Conservation (phyloP, 345 rosid genomes). For the Eucalyptus victrix region DNA sequence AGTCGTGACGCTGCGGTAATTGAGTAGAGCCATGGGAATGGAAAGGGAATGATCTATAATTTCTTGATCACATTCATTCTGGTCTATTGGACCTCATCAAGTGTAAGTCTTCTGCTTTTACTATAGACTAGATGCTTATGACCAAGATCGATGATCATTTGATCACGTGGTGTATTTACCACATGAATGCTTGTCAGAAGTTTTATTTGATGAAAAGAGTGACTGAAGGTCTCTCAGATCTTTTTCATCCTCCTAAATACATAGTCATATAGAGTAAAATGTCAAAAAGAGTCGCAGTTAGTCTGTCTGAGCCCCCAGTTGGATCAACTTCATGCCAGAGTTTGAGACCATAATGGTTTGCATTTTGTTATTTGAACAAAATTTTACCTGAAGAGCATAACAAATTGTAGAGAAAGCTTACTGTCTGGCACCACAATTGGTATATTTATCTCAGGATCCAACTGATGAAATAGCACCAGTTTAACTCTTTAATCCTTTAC, state of each 20-base stretch:
- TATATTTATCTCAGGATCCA: not conserved
- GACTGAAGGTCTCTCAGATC: not conserved
- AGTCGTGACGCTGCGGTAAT: not conserved
- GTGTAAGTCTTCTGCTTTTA: not conserved
- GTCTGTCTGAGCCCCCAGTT: not conserved
- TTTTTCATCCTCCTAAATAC: not conserved
- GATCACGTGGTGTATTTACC: not conserved
- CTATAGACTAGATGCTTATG: not conserved
- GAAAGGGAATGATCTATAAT: not conserved
- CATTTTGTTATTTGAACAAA: not conserved
- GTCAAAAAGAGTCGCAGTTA: not conserved
- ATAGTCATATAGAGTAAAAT: not conserved
- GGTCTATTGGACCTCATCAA: not conserved
- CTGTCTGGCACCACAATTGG: not conserved
- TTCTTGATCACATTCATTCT: not conserved
- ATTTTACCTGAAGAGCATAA: not conserved
- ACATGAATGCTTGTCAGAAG: not conserved
- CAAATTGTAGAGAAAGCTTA: not conserved
- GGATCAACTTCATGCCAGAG: not conserved
- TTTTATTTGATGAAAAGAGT: not conserved
- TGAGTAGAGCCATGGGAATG: not conserved
- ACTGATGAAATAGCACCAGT: not conserved
- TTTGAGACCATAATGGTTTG: not conserved
- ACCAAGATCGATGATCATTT: not conserved
- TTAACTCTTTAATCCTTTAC: not conserved